Conservation (phyloP, 2,329 filamentous ascomycete genomes). For the Aspergillus glaucus region DNA sequence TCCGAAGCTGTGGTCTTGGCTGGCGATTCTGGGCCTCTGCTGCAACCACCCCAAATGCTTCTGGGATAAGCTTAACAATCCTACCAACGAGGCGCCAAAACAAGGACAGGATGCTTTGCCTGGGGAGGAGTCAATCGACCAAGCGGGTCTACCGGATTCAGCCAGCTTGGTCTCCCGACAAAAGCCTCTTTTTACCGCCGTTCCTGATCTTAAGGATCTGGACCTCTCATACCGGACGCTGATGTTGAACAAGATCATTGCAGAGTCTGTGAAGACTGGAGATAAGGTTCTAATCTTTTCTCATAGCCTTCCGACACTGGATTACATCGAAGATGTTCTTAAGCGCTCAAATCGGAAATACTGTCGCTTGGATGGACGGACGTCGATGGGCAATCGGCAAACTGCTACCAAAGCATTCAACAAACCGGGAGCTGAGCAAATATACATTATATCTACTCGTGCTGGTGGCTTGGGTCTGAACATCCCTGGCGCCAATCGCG, state of each 20-base stretch:
- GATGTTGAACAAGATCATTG: conserved; percentile 63
- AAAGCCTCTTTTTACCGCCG: conserved; percentile 21
- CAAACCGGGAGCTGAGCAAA: conserved; percentile 38
- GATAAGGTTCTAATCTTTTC: conserved; percentile 82
- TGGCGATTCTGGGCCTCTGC: conserved; percentile 48
- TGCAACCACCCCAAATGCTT: conserved; percentile 56
- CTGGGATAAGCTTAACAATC: conserved; percentile 42
- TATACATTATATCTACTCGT: conserved; percentile 76
- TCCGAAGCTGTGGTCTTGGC: conserved; percentile 49
- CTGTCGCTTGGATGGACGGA: conserved; percentile 63
- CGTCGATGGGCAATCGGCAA: conserved; percentile 54
- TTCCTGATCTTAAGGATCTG: conserved; percentile 37
- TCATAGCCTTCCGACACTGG: conserved; percentile 61
- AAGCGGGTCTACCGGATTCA: conserved; percentile 29
- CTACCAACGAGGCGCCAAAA: conserved; percentile 20
- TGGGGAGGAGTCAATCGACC: conserved; percentile 28
- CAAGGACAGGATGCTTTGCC: conserved; percentile 10
- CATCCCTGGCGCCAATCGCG: conserved; percentile 73
- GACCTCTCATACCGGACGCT: conserved; percentile 61
- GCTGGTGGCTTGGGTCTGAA: conserved; percentile 82
- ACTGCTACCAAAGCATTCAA: conserved; percentile 65
- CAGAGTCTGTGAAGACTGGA: conserved; percentile 52
- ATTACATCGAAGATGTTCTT: conserved; percentile 61
- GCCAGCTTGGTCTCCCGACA: conserved; percentile 28
- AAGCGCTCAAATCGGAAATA: conserved; percentile 40